Evolutionary conservation across 257 asterid species (phyloP), one percentile per base, ranked within the genome.

Genomic region (Solanum peruvianum): DNA sequence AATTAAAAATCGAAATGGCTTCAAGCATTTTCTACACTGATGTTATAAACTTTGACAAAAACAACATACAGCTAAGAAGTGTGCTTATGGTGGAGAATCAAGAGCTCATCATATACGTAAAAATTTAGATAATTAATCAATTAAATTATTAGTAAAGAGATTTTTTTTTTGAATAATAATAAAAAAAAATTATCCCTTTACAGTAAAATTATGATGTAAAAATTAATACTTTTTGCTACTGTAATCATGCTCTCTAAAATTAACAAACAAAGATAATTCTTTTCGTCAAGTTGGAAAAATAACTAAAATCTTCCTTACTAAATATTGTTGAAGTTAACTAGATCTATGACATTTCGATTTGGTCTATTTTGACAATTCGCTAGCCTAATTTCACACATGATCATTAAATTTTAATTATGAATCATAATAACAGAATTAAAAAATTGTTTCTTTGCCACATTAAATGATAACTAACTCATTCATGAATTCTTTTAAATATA

Each of bases 101-200:
- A 69, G 11, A 15, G 15, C 1, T 69, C 6, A 29, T 9, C 11
- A 3, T 2, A 0, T 3, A 29, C 1, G 2, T 67, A 27, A 29
- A 29, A 7, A 3, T 13, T 67, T 1, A 29, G 9, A 69, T 7
- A 14, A 29, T 9, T 8, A 58, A 69, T 14, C 2, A 29, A 29
- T 0, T 27, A 6, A 13, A 13, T 18, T 56, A 56, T 18, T 56
- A 56, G 4, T 18, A 18, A n/a, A 56, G 64, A 10, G 11, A 27
- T 27, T 27, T 27, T 27, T 27, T 27, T 27, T 27, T 27, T 27
- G 27, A 27, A 27, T 27, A 27, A 27, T 27, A 27, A 27, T 27
- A 27, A 27, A 6, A 29, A 29, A 1, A 18, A 18, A 2, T 56
- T 18, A 56, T 2, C 6, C 9, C 3, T 64, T 64, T 64, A 8